A percentile compares a stretch with the other conserved stretches of the same genome.
Conservation (phyloP, 2,329 filamentous ascomycete genomes). For the Fusarium aywerte region DNA sequence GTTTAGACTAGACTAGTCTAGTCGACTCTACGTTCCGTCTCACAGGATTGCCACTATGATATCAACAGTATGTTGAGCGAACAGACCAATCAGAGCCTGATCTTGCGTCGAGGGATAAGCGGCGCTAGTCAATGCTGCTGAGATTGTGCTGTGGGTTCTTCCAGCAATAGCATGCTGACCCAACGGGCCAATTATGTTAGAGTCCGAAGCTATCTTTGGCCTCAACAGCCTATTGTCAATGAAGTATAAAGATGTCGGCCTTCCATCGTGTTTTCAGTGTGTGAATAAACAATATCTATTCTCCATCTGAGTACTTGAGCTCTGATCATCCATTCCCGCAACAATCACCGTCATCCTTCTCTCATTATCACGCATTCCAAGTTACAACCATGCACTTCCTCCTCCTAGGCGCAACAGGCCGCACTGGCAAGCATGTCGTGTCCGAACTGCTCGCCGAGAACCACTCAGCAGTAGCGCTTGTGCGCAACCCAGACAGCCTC, state of each 20-base stretch:
- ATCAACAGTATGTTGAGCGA: neutral
- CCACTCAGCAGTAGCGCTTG: conserved; percentile 54
- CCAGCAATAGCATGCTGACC: conserved; percentile 18
- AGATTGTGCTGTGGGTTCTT: neutral
- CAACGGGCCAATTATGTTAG: conserved; percentile 38
- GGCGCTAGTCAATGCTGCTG: neutral
- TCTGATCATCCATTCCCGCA: no score
- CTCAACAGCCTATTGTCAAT: no score
- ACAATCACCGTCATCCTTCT: no score
- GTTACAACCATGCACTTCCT: conserved; percentile 52
- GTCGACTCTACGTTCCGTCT: no score
- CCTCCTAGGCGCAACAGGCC: conserved; percentile 57
- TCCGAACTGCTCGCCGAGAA: conserved; percentile 52
- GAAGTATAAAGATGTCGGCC: conserved; percentile 12
- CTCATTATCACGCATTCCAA: no score
- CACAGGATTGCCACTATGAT: no score
- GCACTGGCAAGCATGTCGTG: conserved; percentile 56
- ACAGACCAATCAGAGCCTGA: neutral
- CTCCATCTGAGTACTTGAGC: neutral
- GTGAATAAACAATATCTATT: neutral
- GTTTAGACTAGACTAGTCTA: no score
- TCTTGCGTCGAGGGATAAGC: neutral
- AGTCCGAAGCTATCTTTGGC: no score
- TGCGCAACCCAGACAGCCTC: conserved; percentile 46
- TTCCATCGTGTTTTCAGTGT: neutral